Evolutionary conservation across 139 green algal species (phyloP).

Genomic region (Bryopsis sp.): DNA sequence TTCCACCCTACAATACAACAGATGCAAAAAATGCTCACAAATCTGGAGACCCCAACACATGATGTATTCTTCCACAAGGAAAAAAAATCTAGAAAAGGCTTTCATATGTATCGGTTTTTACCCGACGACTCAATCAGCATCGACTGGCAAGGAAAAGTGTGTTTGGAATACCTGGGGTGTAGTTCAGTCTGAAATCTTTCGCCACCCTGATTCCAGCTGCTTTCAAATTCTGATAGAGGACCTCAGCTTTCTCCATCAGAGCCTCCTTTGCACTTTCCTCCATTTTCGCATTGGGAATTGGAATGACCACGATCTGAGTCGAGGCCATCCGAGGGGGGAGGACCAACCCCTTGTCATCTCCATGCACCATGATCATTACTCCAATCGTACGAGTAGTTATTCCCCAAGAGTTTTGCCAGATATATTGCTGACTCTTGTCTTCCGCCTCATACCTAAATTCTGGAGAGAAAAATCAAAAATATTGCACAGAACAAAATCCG

Average conservation of each 20-base stretch:
- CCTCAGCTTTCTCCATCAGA: slow-evolving; percentile 41
- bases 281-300: slow-evolving; percentile 74
- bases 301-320: slow-evolving; percentile 63
- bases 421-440: slow-evolving; percentile 53
- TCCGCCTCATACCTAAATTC: slow-evolving; percentile 76
- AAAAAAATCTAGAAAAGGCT: too few species aligned
- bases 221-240: slow-evolving; percentile 28
- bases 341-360: slow-evolving; percentile 94
- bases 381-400: slow-evolving; percentile 92
- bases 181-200: slow-evolving; percentile 82
- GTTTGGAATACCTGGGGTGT: slow-evolving; percentile 74
- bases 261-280: slow-evolving; percentile 35
- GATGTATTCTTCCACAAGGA: too few species aligned
- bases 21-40: slow-evolving; percentile 2
- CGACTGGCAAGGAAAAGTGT: background rate
- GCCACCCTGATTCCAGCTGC: slow-evolving; percentile 56
- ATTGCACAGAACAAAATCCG: too few species aligned
- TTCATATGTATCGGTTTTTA: too few species aligned
- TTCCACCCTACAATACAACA: slow-evolving; percentile 68
- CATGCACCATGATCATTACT: slow-evolving; percentile 98
- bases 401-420: slow-evolving; percentile 97
- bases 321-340: slow-evolving; percentile 82
- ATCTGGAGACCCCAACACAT: slow-evolving; percentile 12
- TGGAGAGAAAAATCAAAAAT: background rate
- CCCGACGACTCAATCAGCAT: background rate